Conservation (phyloP, 2,329 filamentous ascomycete species). For the Verticillium tricorpus region DNA sequence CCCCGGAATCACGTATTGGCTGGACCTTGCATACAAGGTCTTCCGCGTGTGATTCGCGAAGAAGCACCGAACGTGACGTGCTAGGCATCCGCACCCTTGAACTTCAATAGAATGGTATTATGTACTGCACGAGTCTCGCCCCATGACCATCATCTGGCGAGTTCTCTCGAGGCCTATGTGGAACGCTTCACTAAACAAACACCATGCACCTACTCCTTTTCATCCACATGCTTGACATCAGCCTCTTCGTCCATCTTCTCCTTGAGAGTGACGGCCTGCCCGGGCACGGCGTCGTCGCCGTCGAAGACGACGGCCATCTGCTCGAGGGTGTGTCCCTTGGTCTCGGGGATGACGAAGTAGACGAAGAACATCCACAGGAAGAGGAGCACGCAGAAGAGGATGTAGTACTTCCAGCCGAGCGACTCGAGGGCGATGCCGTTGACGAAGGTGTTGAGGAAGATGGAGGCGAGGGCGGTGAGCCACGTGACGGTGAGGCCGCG, state of each 20-base stretch:
- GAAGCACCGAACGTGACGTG: no score
- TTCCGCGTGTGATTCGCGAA: no score
- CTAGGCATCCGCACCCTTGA: no score
- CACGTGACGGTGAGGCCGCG: constrained; percentile 55
- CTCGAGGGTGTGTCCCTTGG: constrained; percentile 59
- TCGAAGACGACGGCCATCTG: constrained; percentile 65
- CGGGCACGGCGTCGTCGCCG: constrained; percentile 44
- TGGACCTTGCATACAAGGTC: no score
- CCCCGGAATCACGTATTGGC: no score
- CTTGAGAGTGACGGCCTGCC: constrained; percentile 33
- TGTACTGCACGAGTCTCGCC: no score
- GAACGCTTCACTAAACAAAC: no score
- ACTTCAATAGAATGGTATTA: no score
- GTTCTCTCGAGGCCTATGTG: no score
- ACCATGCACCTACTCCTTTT: no score
- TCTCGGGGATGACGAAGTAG: constrained; percentile 56
- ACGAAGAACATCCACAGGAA: constrained; percentile 50
- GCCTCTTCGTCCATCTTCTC: constrained; percentile 42
- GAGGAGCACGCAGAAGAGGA: constrained; percentile 52
- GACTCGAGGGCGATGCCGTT: constrained; percentile 50
- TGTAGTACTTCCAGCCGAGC: constrained; percentile 47
- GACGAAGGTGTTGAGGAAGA: constrained; percentile 49
- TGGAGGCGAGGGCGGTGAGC: constrained; percentile 47
- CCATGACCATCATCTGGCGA: no score
- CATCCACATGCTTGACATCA: neutral